Evolutionary conservation across 768 basidiomycete genomes (phyloP).

Genomic region (Pseudohyphozyma bogoriensis): DNA sequence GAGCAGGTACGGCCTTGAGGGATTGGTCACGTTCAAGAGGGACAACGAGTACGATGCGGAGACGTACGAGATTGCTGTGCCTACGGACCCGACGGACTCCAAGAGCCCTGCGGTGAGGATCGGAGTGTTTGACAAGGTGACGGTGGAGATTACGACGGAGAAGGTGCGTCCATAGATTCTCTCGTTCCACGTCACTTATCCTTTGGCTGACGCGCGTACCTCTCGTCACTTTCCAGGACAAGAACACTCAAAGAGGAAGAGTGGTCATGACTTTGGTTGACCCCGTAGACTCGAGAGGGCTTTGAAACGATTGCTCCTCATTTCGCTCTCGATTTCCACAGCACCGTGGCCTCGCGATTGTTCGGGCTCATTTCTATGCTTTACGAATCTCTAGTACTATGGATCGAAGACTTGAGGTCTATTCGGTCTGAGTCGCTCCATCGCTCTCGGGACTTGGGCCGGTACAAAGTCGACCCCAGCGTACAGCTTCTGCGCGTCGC

Average conservation of each 20-base stretch:
- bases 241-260: constrained; percentile 28
- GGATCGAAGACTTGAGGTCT: too few relatives aligned
- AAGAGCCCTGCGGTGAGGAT: constrained; percentile 48
- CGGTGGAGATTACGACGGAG: constrained; percentile 80
- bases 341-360: too few relatives aligned
- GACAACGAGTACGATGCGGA: constrained; percentile 85
- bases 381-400: too few relatives aligned
- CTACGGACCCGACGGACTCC: constrained; percentile 34
- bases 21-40: constrained; percentile 84
- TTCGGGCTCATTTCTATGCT: too few relatives aligned
- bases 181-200: not conserved
- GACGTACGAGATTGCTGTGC: constrained; percentile 70
- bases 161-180: constrained; percentile 53
- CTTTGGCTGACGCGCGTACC: not conserved
- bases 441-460: too few relatives aligned
- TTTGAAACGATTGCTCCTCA: too few relatives aligned
- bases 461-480: too few relatives aligned
- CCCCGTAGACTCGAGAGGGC: constrained; percentile 12
- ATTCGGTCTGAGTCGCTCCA: too few relatives aligned
- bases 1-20: constrained; percentile 78
- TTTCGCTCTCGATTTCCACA: too few relatives aligned
- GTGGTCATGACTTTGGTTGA: constrained; percentile 24
- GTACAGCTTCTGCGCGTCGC: too few relatives aligned
- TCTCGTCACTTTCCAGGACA: constrained; percentile 9
- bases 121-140: constrained; percentile 87